phyloP scores from a whole-genome alignment of 306 rosid species.

The Rubus parviflorus region DNA sequence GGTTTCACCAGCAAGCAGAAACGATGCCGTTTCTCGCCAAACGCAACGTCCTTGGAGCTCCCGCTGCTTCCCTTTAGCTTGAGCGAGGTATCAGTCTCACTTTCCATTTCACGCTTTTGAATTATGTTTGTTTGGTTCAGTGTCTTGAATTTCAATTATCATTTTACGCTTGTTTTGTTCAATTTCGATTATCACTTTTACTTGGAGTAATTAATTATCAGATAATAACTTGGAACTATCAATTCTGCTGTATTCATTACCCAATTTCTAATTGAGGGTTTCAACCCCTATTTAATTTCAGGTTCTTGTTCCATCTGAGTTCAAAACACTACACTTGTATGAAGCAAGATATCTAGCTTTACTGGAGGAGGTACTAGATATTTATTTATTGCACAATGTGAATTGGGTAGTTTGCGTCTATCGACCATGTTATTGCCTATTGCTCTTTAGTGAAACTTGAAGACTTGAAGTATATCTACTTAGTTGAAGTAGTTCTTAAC shows the following conservation, averaged over 20 bases:
- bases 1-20: not conserved
- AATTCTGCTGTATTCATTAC: not conserved
- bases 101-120: not conserved
- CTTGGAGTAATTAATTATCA: not conserved
- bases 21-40: slow-evolving; percentile 26
- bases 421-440: not conserved
- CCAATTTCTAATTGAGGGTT: not conserved
- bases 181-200: not conserved
- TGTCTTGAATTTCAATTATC: not conserved
- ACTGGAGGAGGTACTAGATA: slow-evolving; percentile 39
- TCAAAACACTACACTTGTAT: slow-evolving; percentile 42
- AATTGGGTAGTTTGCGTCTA: not conserved
- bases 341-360: slow-evolving; percentile 54
- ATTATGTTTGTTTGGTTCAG: not conserved
- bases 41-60: slow-evolving; percentile 37
- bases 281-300: not conserved
- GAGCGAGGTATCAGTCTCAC: slow-evolving; percentile 26
- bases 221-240: not conserved
- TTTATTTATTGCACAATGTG: not conserved
- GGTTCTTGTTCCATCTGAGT: slow-evolving; percentile 55
- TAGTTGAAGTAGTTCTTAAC: no score
- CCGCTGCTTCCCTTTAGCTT: slow-evolving; percentile 47
- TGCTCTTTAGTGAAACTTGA: not conserved
- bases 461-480: no score
- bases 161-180: not conserved